Evolutionary conservation across 2,329 filamentous ascomycete genomes (phyloP).

Genomic region (Pseudogymnoascus sp.): DNA sequence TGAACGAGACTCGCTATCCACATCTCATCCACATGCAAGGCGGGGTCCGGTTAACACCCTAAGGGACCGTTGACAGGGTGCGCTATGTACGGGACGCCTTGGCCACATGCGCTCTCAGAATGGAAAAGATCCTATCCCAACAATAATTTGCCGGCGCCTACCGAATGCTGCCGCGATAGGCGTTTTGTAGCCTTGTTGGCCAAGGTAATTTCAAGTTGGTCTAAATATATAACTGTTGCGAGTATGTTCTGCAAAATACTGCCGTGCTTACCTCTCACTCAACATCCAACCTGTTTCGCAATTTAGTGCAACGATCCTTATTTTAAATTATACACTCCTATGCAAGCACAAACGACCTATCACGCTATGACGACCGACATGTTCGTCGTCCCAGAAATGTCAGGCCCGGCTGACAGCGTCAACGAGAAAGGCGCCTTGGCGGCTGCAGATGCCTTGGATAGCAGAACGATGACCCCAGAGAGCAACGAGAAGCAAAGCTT

Average conservation of each 20-base stretch:
- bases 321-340: background rate
- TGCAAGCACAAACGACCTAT: background rate
- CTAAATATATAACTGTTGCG: background rate
- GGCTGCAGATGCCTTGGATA: background rate
- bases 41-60: background rate
- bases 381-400: background rate
- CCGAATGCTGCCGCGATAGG: background rate
- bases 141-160: conserved; percentile 1
- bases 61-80: background rate
- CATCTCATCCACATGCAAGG: background rate
- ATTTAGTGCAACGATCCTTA: background rate
- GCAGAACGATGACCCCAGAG: background rate
- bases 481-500: background rate
- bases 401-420: conserved; percentile 1
- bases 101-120: background rate
- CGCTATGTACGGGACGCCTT: background rate
- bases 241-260: background rate
- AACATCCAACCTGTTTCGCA: background rate
- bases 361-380: background rate
- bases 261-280: background rate
- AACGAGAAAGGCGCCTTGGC: background rate
- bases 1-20: background rate
- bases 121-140: background rate
- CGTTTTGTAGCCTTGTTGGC: background rate
- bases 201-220: background rate